Evolutionary conservation across 169 alveolate species (phyloP), one percentile per base, ranked within the genome.

Genomic region (Neospora caninum): DNA sequence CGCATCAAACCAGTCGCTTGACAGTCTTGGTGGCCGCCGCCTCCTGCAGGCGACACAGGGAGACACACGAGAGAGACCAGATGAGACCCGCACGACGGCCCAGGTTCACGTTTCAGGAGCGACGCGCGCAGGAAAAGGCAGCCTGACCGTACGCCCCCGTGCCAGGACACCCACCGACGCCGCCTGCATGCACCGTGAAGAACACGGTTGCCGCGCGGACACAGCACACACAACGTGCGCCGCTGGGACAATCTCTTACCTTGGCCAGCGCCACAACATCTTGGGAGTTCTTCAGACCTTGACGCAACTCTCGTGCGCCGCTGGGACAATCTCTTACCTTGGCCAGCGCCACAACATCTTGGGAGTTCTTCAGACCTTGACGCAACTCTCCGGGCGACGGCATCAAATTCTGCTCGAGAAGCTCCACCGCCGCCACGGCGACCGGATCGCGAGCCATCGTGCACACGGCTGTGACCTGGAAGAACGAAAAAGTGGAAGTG

Each of bases 401-500:
- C 95, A 94, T 91, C 41, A 94, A 7, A 39, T 88, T 88, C 53
- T 27, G 45, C 45, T 80, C 42, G 93, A 94, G 54, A 43, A 87
- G 73, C 58, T 94, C 96, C 31, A 83, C 88, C 38, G 80, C 73
- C 45, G 94, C 95, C 18, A 92, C 95, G 39, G 95, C 95, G 0
- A 64, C 94, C 18, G 96, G 96, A 54, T 94, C 96, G 29, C 80
- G 73, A 38, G 91, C 93, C 89, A 91, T 87, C 29, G 96, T 91
- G 38, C 95, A 95, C 0, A 88, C 96, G 0, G 96, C 96, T 0
- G 43, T 43, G 36, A 94, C 91, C 94, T 94, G 94, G 9, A 7
- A 49, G n/a, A 42, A 36, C 86, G n/a, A 84, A 31, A 36, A 58
- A 39, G 0, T 38, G 20, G 29, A 64, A 91, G 39, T 39, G 36